Percentiles rank a stretch among this genome's conserved stretches.
Conservation (phyloP, 2,329 filamentous ascomycete species). For the Aureobasidium subglaciale region DNA sequence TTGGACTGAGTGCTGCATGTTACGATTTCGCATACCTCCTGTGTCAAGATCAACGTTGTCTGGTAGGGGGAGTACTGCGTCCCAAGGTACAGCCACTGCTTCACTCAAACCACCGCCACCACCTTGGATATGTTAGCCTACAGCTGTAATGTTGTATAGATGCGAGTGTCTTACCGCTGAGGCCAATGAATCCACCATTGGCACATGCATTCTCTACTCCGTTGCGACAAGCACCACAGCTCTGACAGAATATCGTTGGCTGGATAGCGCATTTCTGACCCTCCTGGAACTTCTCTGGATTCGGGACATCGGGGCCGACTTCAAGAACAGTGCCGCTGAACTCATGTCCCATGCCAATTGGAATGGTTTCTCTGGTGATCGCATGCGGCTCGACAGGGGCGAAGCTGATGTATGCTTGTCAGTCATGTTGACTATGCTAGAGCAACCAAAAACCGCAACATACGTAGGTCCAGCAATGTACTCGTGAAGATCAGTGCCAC, state of each 20-base stretch:
- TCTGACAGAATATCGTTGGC: constrained; percentile 49
- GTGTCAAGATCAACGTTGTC: constrained; percentile 46
- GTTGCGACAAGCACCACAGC: constrained; percentile 48
- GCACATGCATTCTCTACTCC: constrained; percentile 53
- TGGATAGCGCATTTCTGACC: constrained; percentile 55
- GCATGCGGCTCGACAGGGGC: constrained; percentile 48
- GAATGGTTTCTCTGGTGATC: constrained; percentile 46
- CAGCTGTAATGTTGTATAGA: neutral
- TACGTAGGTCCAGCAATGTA: constrained; percentile 39
- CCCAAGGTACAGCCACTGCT: constrained; percentile 44
- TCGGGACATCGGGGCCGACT: constrained; percentile 45
- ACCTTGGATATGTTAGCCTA: neutral
- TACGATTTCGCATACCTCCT: constrained; percentile 21
- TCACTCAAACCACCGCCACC: constrained; percentile 47
- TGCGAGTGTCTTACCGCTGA: constrained; percentile 10
- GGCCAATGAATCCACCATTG: constrained; percentile 40
- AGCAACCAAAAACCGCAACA: neutral
- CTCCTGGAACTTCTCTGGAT: constrained; percentile 39
- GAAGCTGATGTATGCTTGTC: constrained; percentile 34
- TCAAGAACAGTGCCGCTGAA: constrained; percentile 55
- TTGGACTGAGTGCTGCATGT: neutral
- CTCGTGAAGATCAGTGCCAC: constrained; percentile 30
- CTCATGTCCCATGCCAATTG: constrained; percentile 51
- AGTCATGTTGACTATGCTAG: neutral
- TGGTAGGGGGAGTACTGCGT: constrained; percentile 45